Percentiles rank a stretch among this genome's conserved stretches.
Evolutionary conservation across 139 green algal species (phyloP).

Genomic region (Auxenochlorella protothecoides): DNA sequence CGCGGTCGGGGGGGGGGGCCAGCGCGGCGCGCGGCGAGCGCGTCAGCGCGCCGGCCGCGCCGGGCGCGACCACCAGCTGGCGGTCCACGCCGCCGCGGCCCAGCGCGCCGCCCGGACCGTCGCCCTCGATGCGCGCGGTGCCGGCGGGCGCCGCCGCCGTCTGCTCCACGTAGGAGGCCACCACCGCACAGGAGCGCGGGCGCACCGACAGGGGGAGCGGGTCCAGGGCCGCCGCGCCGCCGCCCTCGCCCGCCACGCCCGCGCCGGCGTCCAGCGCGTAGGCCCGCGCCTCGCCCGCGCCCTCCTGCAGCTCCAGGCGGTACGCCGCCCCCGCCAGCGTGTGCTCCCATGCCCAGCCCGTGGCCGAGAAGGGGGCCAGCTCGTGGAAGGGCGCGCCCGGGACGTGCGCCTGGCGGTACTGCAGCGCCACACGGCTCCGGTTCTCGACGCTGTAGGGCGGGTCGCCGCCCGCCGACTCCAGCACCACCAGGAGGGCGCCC

Average conservation of each 20-base stretch:
- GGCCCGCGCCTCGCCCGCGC: neutral
- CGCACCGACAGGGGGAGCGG: conserved; percentile 15
- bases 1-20: neutral
- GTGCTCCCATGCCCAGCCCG: conserved; percentile 22
- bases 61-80: conserved; percentile 36
- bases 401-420: conserved; percentile 38
- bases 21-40: neutral
- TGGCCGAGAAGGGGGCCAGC: conserved; percentile 34
- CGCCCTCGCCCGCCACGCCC: neutral
- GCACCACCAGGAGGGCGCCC: conserved; percentile 38
- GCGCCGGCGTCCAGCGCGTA: conserved; percentile 21
- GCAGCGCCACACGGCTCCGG: conserved; percentile 30
- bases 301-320: conserved; percentile 44
- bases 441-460: conserved; percentile 56
- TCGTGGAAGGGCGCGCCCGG: conserved; percentile 30
- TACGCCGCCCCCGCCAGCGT: neutral
- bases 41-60: neutral
- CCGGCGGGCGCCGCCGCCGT: conserved; percentile 30
- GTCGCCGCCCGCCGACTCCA: conserved; percentile 36
- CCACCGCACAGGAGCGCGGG: conserved; percentile 5
- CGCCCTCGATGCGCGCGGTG: conserved; percentile 29
- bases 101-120: conserved; percentile 21
- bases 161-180: conserved; percentile 22
- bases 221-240: neutral
- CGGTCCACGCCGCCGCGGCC: conserved; percentile 38